These are phyloP conservation scores for Vigna reflexopilosa DNA, from an alignment of 306 rosid genomes.

Conservation along the genomic window DNA sequence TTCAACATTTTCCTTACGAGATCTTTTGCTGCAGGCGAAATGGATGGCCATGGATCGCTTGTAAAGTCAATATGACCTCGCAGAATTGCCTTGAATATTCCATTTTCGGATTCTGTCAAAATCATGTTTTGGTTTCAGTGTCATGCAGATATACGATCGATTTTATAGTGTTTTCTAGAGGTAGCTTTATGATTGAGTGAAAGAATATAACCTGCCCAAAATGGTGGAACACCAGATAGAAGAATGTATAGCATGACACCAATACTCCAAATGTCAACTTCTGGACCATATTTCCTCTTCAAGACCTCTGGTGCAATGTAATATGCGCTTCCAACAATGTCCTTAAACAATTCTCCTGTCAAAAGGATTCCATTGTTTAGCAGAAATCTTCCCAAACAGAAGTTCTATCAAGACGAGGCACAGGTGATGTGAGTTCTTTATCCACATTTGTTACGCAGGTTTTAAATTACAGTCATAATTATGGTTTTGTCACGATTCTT, in stretches of 20 bases:
- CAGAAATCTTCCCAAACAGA: neutral
- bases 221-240: conserved; percentile 91
- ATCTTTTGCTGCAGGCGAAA: conserved; percentile 89
- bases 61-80: conserved; percentile 80
- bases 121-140: conserved; percentile 41
- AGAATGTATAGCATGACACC: conserved; percentile 96
- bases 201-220: conserved; percentile 78
- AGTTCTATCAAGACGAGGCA: neutral
- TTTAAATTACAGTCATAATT: neutral
- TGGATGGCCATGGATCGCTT: conserved; percentile 94
- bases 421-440: neutral
- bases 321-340: conserved; percentile 92
- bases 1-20: conserved; percentile 92
- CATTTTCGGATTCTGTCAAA: conserved; percentile 87
- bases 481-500: neutral
- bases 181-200: neutral
- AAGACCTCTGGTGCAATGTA: conserved; percentile 98
- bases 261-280: conserved; percentile 97
- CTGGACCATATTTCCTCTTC: conserved; percentile 91
- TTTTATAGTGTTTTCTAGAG: neutral
- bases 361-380: neutral
- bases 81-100: conserved; percentile 89
- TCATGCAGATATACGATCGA: conserved; percentile 22
- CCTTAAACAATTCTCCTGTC: conserved; percentile 84
- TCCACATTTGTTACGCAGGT: neutral